These are phyloP conservation scores for Gaeumannomyces sp. DNA, from an alignment of 2,329 filamentous ascomycete species.

Conservation along the genomic window DNA sequence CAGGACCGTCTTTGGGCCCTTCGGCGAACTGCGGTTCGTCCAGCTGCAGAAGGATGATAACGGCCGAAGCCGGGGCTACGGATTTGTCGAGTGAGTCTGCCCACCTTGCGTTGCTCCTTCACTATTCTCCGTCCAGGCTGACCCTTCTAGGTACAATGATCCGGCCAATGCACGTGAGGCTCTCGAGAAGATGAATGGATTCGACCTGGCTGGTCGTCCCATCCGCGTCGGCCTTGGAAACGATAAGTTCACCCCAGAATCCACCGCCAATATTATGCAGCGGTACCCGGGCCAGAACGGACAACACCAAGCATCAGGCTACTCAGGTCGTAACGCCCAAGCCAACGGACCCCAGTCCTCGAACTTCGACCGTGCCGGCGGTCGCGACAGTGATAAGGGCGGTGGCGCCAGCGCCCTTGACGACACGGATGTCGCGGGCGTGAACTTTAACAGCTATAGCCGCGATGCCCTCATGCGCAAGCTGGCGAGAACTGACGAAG, in stretches of 20 bases:
- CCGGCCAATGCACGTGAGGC: slow-evolving; percentile 88
- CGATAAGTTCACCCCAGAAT: slow-evolving; percentile 99
- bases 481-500: slow-evolving; percentile 90
- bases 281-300: slow-evolving; percentile 76
- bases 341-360: slow-evolving; percentile 64
- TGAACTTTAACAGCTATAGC: slow-evolving; percentile 99
- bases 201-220: slow-evolving; percentile 92
- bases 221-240: slow-evolving; percentile 99
- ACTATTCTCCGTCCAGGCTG: neutral
- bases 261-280: slow-evolving; percentile 85
- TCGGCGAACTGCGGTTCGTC: slow-evolving; percentile 95
- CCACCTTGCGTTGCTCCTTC: neutral
- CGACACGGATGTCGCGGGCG: slow-evolving; percentile 93
- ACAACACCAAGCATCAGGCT: slow-evolving; percentile 41
- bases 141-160: slow-evolving; percentile 68
- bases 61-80: slow-evolving; percentile 87
- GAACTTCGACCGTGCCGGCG: slow-evolving; percentile 85
- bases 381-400: slow-evolving; percentile 82
- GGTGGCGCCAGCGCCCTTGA: slow-evolving; percentile 91
- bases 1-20: slow-evolving; percentile 93
- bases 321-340: slow-evolving; percentile 24
- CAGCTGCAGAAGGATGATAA: slow-evolving; percentile 95
- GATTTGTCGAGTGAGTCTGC: slow-evolving; percentile 87
- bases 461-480: slow-evolving; percentile 98
- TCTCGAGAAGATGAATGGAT: slow-evolving; percentile 98